phyloP scores from a whole-genome alignment of 78 protist genomes.

The Pigoraptor vietnamica region DNA sequence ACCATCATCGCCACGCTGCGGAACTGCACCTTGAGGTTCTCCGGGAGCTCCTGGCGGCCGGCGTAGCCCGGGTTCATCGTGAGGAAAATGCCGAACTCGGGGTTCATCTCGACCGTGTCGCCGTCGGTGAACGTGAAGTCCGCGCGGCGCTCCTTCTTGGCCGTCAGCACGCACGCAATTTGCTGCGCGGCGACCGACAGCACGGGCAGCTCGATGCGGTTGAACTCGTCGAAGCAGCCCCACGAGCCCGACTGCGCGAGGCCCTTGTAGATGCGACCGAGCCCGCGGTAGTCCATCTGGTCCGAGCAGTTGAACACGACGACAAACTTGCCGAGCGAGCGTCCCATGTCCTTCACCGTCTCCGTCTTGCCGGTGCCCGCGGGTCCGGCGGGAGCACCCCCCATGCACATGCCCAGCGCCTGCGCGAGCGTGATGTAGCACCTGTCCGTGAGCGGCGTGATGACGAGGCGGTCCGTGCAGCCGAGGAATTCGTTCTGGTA shows the following conservation, averaged over 20 bases:
- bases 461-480: constrained; percentile 90
- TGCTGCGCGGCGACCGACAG: constrained; percentile 98
- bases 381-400: constrained; percentile 97
- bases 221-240: constrained; percentile 99
- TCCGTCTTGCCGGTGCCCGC: constrained; percentile 99
- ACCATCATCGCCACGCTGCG: constrained; percentile 87
- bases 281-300: constrained; percentile 86
- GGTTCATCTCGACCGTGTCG: constrained; percentile 39
- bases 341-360: constrained; percentile 91
- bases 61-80: constrained; percentile 99
- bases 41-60: constrained; percentile 99
- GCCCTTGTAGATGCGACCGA: constrained; percentile 96
- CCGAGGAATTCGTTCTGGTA: constrained; percentile 98
- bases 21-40: constrained; percentile 96
- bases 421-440: constrained; percentile 89
- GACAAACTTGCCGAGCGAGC: constrained; percentile 79
- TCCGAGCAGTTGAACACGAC: constrained; percentile 97
- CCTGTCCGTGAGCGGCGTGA: constrained; percentile 90
- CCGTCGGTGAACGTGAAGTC: constrained; percentile 44
- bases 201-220: constrained; percentile 96
- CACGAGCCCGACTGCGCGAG: constrained; percentile 95
- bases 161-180: constrained; percentile 91
- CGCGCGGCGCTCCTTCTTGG: constrained; percentile 11
- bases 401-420: constrained; percentile 84
- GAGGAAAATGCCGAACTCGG: constrained; percentile 92